Evolutionary conservation across 108 stramenopile species (phyloP).

Genomic region (Nannochloropsis gaditana): DNA sequence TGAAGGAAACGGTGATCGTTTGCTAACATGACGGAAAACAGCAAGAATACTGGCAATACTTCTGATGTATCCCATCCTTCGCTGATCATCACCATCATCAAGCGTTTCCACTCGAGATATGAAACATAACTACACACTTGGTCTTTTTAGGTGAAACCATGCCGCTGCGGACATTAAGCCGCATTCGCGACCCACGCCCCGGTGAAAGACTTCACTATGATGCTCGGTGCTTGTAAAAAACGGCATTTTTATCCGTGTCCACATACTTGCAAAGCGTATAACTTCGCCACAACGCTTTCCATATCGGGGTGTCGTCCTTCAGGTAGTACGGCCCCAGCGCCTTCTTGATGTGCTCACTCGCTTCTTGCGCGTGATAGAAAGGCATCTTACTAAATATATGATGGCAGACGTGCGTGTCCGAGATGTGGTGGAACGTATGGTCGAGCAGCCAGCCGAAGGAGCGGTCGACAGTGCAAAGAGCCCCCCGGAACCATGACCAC

Average conservation of each 20-base stretch:
- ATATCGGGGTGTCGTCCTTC: slow-evolving; percentile 55
- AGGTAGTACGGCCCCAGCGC: slow-evolving; percentile 54
- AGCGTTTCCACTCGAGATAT: too few species aligned
- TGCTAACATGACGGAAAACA: too few species aligned
- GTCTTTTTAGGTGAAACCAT: too few species aligned
- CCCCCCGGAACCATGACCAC: slow-evolving; percentile 97
- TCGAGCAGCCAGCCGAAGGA: slow-evolving; percentile 75
- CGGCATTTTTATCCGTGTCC: slow-evolving; percentile 44
- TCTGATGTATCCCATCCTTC: too few species aligned
- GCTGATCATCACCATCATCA: too few species aligned
- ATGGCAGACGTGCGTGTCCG: slow-evolving; percentile 93
- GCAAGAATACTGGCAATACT: too few species aligned
- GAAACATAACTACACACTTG: too few species aligned
- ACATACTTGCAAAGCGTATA: slow-evolving; percentile 44
- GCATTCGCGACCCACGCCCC: too few species aligned
- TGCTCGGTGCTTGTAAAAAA: slow-evolving; percentile 49
- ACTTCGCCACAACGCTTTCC: slow-evolving; percentile 51
- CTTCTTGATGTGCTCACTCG: slow-evolving; percentile 73
- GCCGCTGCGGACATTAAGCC: too few species aligned
- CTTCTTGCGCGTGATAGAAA: slow-evolving; percentile 90
- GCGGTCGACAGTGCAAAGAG: slow-evolving; percentile 92
- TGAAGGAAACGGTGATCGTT: background rate
- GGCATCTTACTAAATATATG: slow-evolving; percentile 98
- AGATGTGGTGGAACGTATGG: slow-evolving; percentile 95
- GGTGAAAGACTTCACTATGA: background rate